A percentile compares a stretch with the other conserved stretches of the same genome.
phyloP scores from a whole-genome alignment of 176 grass and related monocot species.

The maize (Zea mays) region Zm-B73-REFERENCE-NAM-5.0 NC_050098.1:139155001-139155500 shows the following conservation, averaged over 20 bases:
- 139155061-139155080: slow-evolving; percentile 45
- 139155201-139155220: slow-evolving; percentile 1
- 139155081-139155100: slow-evolving; percentile 9
- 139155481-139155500: slow-evolving; percentile 40
- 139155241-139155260: slow-evolving; percentile 23
- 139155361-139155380: slow-evolving; percentile 60
- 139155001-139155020: slow-evolving; percentile 74
- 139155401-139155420: slow-evolving; percentile 18
- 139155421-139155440: slow-evolving; percentile 32
- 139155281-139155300: slow-evolving; percentile 22
- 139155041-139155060: slow-evolving; percentile 66
- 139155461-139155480: slow-evolving; percentile 87
- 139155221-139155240: slow-evolving; percentile 1
- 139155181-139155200: slow-evolving; percentile 2
- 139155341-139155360: slow-evolving; percentile 70
- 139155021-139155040: slow-evolving; percentile 64
- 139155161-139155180: neutral
- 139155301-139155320: slow-evolving; percentile 53
- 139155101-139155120: neutral
- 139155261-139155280: neutral
- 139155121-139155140: slow-evolving; percentile 8
- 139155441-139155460: slow-evolving; percentile 68
- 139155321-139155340: slow-evolving; percentile 78
- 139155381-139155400: neutral
- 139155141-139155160: slow-evolving; percentile 1